These are phyloP conservation scores for Akanthomyces uredinophilus DNA, from an alignment of 2,329 filamentous ascomycete genomes.

Conservation along the genomic window DNA sequence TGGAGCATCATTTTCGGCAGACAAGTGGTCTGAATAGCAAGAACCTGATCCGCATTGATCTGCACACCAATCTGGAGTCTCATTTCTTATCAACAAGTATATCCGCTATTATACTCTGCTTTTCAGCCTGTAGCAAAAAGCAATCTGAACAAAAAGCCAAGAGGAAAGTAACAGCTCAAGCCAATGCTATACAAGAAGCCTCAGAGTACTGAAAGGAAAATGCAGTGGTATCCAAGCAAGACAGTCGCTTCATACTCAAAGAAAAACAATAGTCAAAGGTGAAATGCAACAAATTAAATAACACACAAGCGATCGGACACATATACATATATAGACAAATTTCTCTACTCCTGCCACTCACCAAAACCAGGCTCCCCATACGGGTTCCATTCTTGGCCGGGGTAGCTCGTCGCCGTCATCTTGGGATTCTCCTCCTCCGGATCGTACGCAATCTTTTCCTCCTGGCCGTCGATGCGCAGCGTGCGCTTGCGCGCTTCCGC, in stretches of 20 bases:
- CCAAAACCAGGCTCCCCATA: slow-evolving; percentile 33
- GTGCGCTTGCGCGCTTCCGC: slow-evolving; percentile 42
- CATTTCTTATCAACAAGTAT: no score
- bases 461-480: slow-evolving; percentile 39
- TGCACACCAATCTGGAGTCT: no score
- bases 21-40: no score
- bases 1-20: no score
- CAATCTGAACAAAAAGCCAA: not conserved
- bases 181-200: not conserved
- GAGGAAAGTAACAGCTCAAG: not conserved
- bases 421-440: slow-evolving; percentile 39
- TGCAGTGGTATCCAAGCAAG: not conserved
- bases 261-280: not conserved
- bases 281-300: not conserved
- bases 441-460: slow-evolving; percentile 49
- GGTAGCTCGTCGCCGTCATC: slow-evolving; percentile 65
- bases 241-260: not conserved
- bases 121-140: not conserved
- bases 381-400: slow-evolving; percentile 66
- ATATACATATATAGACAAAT: slow-evolving; percentile 3
- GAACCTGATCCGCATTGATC: no score
- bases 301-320: not conserved
- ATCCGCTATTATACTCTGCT: not conserved
- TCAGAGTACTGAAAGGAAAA: not conserved
- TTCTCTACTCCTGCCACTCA: slow-evolving; percentile 18